These are phyloP conservation scores for Phytophthora citrophthora DNA, from an alignment of 352 stramenopile species.

Conservation along the genomic window DNA sequence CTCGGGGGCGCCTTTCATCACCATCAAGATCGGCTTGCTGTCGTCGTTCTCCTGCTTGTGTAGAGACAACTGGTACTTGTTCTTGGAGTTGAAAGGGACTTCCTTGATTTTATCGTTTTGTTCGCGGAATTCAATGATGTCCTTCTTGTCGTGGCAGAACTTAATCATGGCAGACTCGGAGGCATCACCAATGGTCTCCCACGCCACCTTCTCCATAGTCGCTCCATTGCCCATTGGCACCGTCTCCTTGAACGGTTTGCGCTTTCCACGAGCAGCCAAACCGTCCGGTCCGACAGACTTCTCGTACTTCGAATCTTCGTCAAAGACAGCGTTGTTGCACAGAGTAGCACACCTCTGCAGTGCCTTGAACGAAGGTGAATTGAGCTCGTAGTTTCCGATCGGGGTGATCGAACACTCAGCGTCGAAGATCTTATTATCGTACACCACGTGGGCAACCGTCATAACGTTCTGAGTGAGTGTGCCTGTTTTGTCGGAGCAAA, in stretches of 20 bases:
- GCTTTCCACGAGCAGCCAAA: conserved; percentile 46
- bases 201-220: conserved; percentile 57
- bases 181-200: conserved; percentile 78
- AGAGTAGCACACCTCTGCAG: conserved; percentile 88
- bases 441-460: conserved; percentile 90
- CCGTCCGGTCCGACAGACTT: conserved; percentile 56
- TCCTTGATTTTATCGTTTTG: conserved; percentile 83
- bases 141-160: conserved; percentile 84
- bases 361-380: conserved; percentile 54
- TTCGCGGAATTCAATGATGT: conserved; percentile 73
- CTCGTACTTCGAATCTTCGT: conserved; percentile 78
- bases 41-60: conserved; percentile 84
- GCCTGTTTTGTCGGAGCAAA: conserved; percentile 94
- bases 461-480: conserved; percentile 96
- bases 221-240: conserved; percentile 46
- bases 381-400: conserved; percentile 60
- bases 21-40: conserved; percentile 62
- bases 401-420: conserved; percentile 78
- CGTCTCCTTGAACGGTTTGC: conserved; percentile 67
- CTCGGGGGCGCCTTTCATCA: conserved; percentile 97
- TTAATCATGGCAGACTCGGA: conserved; percentile 90
- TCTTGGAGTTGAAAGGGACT: conserved; percentile 87
- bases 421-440: conserved; percentile 81
- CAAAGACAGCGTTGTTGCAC: conserved; percentile 87
- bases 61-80: conserved; percentile 88